Evolutionary conservation across 2,329 filamentous ascomycete genomes (phyloP).

Genomic region (Didymellaceae sp.): DNA sequence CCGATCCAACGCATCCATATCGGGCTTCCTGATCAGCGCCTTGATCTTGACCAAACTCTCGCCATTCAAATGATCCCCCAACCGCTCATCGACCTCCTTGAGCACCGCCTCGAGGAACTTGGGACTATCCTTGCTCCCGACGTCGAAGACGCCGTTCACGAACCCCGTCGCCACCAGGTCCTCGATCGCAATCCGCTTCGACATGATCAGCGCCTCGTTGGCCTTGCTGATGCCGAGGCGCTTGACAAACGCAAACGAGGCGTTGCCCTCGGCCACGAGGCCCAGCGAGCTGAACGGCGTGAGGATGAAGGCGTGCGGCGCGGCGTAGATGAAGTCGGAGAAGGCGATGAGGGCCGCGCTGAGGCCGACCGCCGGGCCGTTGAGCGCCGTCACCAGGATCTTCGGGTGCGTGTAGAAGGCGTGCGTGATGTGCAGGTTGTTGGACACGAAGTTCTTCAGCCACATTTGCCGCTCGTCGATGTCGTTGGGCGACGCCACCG

Average conservation of each 20-base stretch:
- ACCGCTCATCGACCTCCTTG: conserved; percentile 77
- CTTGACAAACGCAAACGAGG: conserved; percentile 78
- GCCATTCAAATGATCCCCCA: conserved; percentile 80
- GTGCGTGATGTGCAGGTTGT: conserved; percentile 88
- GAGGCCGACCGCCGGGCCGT: conserved; percentile 89
- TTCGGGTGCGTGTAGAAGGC: conserved; percentile 94
- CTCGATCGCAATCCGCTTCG: conserved; percentile 73
- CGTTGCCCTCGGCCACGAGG: conserved; percentile 86
- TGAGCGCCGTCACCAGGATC: conserved; percentile 88
- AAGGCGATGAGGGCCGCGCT: conserved; percentile 82
- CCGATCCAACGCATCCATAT: conserved; percentile 73
- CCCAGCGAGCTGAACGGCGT: conserved; percentile 92
- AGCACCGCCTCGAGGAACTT: conserved; percentile 76
- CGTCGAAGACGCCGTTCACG: conserved; percentile 80
- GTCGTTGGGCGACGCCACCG: conserved; percentile 43
- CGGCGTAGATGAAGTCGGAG: conserved; percentile 89
- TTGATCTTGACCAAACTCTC: conserved; percentile 86
- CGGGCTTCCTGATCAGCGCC: conserved; percentile 76
- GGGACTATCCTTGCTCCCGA: conserved; percentile 62
- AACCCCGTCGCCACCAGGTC: conserved; percentile 81
- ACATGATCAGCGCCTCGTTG: conserved; percentile 94
- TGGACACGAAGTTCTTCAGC: conserved; percentile 75
- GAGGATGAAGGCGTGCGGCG: conserved; percentile 81
- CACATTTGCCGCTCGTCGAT: conserved; percentile 60
- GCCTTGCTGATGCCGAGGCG: conserved; percentile 81